Evolutionary conservation across 257 asterid genomes (phyloP), one percentile per base, ranked within the genome.

Genomic region (Craterostigma plantagineum): DNA sequence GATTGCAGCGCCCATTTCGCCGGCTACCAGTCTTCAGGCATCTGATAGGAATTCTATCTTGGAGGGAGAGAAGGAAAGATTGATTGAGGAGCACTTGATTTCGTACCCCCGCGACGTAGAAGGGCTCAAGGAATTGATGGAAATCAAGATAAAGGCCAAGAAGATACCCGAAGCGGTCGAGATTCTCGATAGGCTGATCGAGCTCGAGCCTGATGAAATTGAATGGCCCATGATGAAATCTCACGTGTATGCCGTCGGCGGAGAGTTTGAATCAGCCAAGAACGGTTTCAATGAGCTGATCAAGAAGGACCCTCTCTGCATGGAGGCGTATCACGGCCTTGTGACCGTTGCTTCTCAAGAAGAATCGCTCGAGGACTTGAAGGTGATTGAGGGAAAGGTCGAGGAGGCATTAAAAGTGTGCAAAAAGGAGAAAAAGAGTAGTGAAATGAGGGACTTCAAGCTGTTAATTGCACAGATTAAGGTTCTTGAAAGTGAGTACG

Each of bases 81-180:
- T 12, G 10, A 45, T 76, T 1, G 87, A 83, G 27, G 11, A 15
- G 8, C 2, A 41, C 15, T 4, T 41, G 18, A 3, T 41, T 8
- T n/a, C 45, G 17, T 1, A 41, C 13, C 16, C 45, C 4, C 1
- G 12, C 45, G 45, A 41, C 15, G 17, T 41, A 2, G 45, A n/a
- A n/a, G 45, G 45, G 18, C 11, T 41, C 17, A 41, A 41, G 45
- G 4, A 15, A 12, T 16, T 41, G 17, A n/a, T 8, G 45, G 45
- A 41, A 15, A 15, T 41, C 45, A 16, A 41, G 18, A 8, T 16
- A 7, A 16, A 41, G 15, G 17, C 16, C 15, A 9, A 15, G 17
- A 41, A 41, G 15, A 1, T 41, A 8, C 45, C 45, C 11, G 45
- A 12, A 10, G 45, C 45, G 3, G 12, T 41, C 45, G 45, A 9